These are phyloP conservation scores for Sphagnurus paluster DNA, from an alignment of 1,284 basidiomycete species.

Conservation along the genomic window DNA sequence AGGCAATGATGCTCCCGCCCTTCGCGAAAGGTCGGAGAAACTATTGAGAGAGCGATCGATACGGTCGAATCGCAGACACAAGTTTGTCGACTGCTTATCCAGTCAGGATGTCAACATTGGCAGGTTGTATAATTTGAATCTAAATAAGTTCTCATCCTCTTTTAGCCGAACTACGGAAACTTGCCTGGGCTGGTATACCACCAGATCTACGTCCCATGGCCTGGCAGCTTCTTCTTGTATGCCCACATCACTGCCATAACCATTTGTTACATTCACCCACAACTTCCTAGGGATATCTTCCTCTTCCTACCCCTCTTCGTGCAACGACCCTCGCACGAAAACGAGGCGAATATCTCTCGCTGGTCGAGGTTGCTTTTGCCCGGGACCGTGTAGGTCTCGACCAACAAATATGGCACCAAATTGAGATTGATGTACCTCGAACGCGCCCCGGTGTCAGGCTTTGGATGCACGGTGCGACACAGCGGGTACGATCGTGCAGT, in stretches of 20 bases:
- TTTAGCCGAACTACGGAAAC: conserved; percentile 82
- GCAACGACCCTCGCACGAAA: conserved; percentile 81
- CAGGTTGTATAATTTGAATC: conserved; percentile 33
- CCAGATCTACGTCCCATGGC: conserved; percentile 85
- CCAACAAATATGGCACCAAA: conserved; percentile 98
- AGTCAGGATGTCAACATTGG: conserved; percentile 77
- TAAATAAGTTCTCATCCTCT: conserved; percentile 9
- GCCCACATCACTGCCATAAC: conserved; percentile 37
- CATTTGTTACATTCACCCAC: background rate
- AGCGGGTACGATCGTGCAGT: conserved; percentile 60
- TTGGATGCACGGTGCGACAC: conserved; percentile 88
- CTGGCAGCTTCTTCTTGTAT: conserved; percentile 92
- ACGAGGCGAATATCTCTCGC: conserved; percentile 87
- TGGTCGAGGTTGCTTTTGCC: conserved; percentile 91
- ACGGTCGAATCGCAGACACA: conserved; percentile 67
- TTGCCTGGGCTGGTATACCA: conserved; percentile 97
- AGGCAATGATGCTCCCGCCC: conserved; percentile 25
- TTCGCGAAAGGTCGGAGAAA: conserved; percentile 52
- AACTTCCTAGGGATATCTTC: conserved; percentile 82
- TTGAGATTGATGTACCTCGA: conserved; percentile 94
- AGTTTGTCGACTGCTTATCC: conserved; percentile 72
- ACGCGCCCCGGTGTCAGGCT: conserved; percentile 89
- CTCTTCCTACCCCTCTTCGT: conserved; percentile 81
- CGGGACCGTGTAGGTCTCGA: conserved; percentile 82
- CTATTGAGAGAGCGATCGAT: conserved; percentile 75